Conservation (phyloP, 2,329 filamentous ascomycete genomes). For the Xylariaceae sp. region DNA sequence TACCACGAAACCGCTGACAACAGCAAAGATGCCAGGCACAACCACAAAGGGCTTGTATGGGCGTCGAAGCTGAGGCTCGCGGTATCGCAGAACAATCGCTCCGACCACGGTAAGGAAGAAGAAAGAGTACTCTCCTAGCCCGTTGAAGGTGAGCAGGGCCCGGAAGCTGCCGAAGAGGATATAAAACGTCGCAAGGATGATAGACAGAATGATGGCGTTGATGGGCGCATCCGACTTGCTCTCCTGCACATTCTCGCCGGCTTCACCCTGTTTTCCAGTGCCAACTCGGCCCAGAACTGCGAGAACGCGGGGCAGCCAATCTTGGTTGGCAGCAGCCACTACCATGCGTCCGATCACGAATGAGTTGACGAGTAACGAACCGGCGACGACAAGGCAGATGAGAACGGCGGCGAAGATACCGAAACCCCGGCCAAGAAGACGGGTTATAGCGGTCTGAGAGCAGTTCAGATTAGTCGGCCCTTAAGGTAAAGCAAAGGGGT, state of each 20-base stretch:
- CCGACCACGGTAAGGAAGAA: conserved; percentile 60
- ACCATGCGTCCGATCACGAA: conserved; percentile 59
- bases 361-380: conserved; percentile 57
- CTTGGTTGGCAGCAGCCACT: conserved; percentile 50
- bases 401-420: conserved; percentile 51
- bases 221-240: conserved; percentile 45
- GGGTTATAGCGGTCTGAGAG: conserved; percentile 48
- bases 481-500: background rate
- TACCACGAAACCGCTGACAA: conserved; percentile 57
- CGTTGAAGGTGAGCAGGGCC: conserved; percentile 55
- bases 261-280: conserved; percentile 8
- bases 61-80: conserved; percentile 49
- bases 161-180: conserved; percentile 58
- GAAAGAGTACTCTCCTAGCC: conserved; percentile 56
- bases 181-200: conserved; percentile 49
- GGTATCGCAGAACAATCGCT: conserved; percentile 50
- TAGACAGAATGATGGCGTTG: conserved; percentile 48
- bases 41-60: conserved; percentile 51
- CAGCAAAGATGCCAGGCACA: conserved; percentile 48
- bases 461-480: conserved; percentile 2
- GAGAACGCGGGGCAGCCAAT: conserved; percentile 46
- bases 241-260: background rate
- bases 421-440: conserved; percentile 48
- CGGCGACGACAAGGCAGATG: conserved; percentile 57
- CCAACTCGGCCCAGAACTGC: conserved; percentile 42